These are phyloP conservation scores for Aspergillus tamarii DNA, from an alignment of 2,329 filamentous ascomycete genomes.

Conservation along the genomic window DNA sequence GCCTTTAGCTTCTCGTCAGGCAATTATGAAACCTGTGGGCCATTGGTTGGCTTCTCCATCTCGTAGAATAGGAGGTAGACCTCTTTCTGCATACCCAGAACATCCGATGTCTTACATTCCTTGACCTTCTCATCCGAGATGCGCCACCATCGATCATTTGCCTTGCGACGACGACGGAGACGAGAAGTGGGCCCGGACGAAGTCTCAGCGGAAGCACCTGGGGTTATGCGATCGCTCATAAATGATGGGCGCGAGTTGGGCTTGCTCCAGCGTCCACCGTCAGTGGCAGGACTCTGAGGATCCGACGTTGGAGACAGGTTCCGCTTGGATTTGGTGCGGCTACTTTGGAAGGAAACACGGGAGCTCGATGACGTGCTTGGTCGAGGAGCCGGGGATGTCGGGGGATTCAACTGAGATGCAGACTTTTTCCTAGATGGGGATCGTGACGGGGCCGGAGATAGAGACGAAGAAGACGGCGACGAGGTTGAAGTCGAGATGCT, in stretches of 20 bases:
- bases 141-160: slow-evolving; percentile 86
- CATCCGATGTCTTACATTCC: slow-evolving; percentile 88
- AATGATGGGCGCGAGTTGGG: slow-evolving; percentile 29
- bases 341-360: slow-evolving; percentile 38
- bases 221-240: slow-evolving; percentile 27
- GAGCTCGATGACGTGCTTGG: slow-evolving; percentile 35
- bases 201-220: slow-evolving; percentile 29
- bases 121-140: slow-evolving; percentile 97
- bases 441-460: slow-evolving; percentile 22
- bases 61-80: slow-evolving; percentile 98
- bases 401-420: slow-evolving; percentile 20
- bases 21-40: background rate
- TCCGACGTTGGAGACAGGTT: slow-evolving; percentile 28
- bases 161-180: slow-evolving; percentile 62
- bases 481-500: slow-evolving; percentile 38
- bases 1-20: background rate
- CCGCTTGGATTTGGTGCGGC: slow-evolving; percentile 31
- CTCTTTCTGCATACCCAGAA: slow-evolving; percentile 90
- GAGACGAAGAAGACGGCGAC: slow-evolving; percentile 39
- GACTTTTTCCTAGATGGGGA: slow-evolving; percentile 20
- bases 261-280: slow-evolving; percentile 30
- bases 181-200: slow-evolving; percentile 36
- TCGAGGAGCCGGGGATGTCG: slow-evolving; percentile 23
- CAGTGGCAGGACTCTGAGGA: slow-evolving; percentile 29
- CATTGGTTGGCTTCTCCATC: slow-evolving; percentile 59